phyloP scores from a whole-genome alignment of 139 green algal species.

The Pleodorina starrii region DNA sequence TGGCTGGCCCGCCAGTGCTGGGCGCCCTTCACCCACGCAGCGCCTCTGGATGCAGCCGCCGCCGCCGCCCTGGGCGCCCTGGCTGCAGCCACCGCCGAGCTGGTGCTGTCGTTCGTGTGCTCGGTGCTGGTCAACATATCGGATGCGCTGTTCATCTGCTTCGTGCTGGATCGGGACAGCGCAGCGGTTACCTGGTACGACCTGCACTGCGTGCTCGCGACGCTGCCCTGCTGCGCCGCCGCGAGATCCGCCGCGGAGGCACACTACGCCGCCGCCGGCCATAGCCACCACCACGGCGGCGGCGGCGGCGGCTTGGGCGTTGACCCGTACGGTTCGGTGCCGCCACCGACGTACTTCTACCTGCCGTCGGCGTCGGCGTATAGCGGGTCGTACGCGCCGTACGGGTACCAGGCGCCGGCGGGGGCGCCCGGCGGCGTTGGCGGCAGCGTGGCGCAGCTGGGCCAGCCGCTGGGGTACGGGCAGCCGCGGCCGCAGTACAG shows the following conservation, averaged over 20 bases:
- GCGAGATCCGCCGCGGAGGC: not conserved
- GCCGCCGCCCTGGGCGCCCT: conserved; percentile 17
- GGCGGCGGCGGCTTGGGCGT: not conserved
- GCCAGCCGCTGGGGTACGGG: not conserved
- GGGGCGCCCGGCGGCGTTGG: no score
- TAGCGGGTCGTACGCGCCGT: not conserved
- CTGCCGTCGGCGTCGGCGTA: not conserved
- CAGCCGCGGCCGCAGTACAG: conserved; percentile 11
- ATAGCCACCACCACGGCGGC: not conserved
- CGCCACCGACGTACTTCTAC: conserved; percentile 5
- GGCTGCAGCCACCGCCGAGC: conserved; percentile 12
- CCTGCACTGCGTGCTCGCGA: not conserved
- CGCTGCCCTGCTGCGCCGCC: conserved; percentile 26
- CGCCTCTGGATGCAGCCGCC: not conserved
- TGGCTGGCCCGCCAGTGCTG: conserved; percentile 36
- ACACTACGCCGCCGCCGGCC: not conserved
- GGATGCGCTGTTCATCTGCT: conserved; percentile 41
- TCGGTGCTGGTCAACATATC: conserved; percentile 12
- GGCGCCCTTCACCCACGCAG: not conserved
- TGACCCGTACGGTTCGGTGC: not conserved
- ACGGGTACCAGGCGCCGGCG: not conserved
- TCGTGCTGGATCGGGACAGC: conserved; percentile 20
- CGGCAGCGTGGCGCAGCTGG: not conserved
- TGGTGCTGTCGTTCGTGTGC: conserved; percentile 28
- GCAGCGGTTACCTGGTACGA: conserved; percentile 18